Evolutionary conservation across 495 filamentous ascomycete genomes (phyloP).

Genomic region (Polyplosphaeria fusca): DNA sequence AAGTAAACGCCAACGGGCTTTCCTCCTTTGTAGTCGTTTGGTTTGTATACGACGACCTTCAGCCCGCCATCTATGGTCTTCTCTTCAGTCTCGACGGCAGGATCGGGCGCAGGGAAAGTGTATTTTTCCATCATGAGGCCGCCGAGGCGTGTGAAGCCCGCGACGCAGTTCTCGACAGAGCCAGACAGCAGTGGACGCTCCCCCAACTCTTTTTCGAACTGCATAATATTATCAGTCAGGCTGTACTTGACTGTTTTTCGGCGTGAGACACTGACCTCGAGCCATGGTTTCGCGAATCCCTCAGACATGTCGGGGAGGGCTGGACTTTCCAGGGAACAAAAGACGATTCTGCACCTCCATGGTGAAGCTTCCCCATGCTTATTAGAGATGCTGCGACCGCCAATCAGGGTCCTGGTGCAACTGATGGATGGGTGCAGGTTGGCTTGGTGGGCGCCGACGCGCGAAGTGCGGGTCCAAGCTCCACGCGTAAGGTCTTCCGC

Average conservation of each 20-base stretch:
- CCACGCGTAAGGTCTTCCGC: slow-evolving; percentile 15
- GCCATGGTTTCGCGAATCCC: slow-evolving; percentile 25
- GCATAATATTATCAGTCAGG: background rate
- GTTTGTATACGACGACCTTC: slow-evolving; percentile 29
- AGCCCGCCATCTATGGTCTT: slow-evolving; percentile 14
- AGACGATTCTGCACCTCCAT: slow-evolving; percentile 5
- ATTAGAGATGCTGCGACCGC: background rate
- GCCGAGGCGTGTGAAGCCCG: slow-evolving; percentile 21
- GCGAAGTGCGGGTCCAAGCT: slow-evolving; percentile 19
- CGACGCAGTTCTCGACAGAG: slow-evolving; percentile 18
- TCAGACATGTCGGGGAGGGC: slow-evolving; percentile 19
- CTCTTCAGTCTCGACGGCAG: slow-evolving; percentile 28
- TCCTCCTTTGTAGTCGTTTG: slow-evolving; percentile 16
- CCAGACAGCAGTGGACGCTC: slow-evolving; percentile 28
- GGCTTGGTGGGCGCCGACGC: background rate
- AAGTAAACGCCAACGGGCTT: slow-evolving; percentile 31
- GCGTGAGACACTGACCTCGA: slow-evolving; percentile 16
- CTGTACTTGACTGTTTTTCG: no score
- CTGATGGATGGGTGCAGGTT: background rate
- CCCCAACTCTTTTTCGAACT: slow-evolving; percentile 34
- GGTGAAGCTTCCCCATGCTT: background rate
- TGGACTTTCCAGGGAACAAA: background rate
- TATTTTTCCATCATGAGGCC: slow-evolving; percentile 25
- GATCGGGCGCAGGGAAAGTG: slow-evolving; percentile 27
- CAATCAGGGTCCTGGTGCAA: slow-evolving; percentile 1